phyloP scores from a whole-genome alignment of 495 filamentous ascomycete species.

The Neurospora intermedia region DNA sequence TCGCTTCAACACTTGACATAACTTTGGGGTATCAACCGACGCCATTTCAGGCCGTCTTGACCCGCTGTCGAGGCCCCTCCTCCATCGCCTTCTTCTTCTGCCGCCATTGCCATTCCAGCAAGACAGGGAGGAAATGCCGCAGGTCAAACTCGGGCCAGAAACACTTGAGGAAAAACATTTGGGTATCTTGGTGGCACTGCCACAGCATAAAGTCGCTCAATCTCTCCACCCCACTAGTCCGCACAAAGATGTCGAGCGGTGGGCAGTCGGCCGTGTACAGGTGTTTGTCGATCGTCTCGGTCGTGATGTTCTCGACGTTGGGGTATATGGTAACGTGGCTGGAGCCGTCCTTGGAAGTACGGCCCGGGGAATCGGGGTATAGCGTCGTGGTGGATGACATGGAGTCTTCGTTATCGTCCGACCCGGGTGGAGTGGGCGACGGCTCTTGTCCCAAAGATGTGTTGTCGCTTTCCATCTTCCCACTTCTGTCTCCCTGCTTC shows the following conservation, averaged over 20 bases:
- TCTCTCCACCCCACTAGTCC: conserved; percentile 84
- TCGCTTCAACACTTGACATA: background rate
- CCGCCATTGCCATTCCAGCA: conserved; percentile 83
- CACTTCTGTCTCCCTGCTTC: conserved; percentile 37
- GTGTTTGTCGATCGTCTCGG: conserved; percentile 64
- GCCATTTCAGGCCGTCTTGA: conserved; percentile 10
- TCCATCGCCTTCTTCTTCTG: conserved; percentile 42
- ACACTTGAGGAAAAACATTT: conserved; percentile 83
- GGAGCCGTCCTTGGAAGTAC: conserved; percentile 20
- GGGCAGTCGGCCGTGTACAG: conserved; percentile 77
- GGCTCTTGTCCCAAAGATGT: conserved; percentile 16
- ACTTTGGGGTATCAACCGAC: background rate
- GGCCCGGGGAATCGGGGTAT: conserved; percentile 38
- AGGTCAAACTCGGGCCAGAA: conserved; percentile 96
- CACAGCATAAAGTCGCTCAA: conserved; percentile 97
- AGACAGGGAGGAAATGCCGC: conserved; percentile 85
- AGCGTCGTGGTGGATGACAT: conserved; percentile 41
- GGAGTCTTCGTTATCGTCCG: conserved; percentile 43
- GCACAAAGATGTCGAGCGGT: conserved; percentile 77
- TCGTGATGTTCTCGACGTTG: conserved; percentile 77
- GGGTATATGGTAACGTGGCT: conserved; percentile 22
- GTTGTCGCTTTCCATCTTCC: conserved; percentile 9
- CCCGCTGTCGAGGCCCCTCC: conserved; percentile 21
- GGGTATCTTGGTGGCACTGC: conserved; percentile 88
- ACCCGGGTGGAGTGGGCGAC: conserved; percentile 16